These are phyloP conservation scores for Phytopythium montanum DNA, from an alignment of 352 stramenopile genomes.

Conservation along the genomic window DNA sequence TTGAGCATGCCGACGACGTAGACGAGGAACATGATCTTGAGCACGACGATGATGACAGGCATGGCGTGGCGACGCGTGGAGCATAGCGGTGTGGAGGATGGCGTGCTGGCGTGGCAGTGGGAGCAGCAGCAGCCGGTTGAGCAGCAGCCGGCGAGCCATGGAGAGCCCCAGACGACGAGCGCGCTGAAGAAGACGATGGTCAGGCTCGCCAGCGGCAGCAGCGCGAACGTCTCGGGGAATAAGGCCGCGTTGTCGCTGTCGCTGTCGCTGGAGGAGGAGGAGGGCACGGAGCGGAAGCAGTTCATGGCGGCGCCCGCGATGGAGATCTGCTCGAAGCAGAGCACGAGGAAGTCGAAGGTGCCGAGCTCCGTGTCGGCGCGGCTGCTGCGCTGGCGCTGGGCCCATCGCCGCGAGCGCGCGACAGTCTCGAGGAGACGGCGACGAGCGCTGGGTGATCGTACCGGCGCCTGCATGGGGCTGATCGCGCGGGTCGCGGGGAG, in stretches of 20 bases:
- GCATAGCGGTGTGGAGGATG: conserved; percentile 5
- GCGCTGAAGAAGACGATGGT: conserved; percentile 19
- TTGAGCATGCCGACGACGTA: conserved; percentile 19
- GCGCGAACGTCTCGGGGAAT: conserved; percentile 15
- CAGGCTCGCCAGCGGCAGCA: conserved; percentile 22
- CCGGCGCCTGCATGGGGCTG: background rate
- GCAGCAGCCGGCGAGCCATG: conserved; percentile 19
- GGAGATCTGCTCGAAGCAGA: conserved; percentile 29
- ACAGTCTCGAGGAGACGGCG: background rate
- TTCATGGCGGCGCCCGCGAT: conserved; percentile 30
- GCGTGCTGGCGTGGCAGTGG: background rate
- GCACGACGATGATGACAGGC: conserved; percentile 20
- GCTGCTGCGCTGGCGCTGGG: conserved; percentile 16
- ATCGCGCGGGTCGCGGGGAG: background rate
- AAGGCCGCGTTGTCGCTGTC: conserved; percentile 10
- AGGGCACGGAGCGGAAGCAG: conserved; percentile 20
- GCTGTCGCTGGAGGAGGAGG: background rate
- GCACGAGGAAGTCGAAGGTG: conserved; percentile 27
- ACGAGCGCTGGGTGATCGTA: background rate
- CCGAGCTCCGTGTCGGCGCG: conserved; percentile 24
- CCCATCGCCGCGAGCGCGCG: conserved; percentile 16
- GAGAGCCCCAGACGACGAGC: conserved; percentile 22
- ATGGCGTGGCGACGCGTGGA: conserved; percentile 20
- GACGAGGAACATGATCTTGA: conserved; percentile 23
- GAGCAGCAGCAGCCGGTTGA: conserved; percentile 14